Evolutionary conservation across 192 early-diverging fungal species (phyloP).

Genomic region (Gryganskiella cystojenkinii): DNA sequence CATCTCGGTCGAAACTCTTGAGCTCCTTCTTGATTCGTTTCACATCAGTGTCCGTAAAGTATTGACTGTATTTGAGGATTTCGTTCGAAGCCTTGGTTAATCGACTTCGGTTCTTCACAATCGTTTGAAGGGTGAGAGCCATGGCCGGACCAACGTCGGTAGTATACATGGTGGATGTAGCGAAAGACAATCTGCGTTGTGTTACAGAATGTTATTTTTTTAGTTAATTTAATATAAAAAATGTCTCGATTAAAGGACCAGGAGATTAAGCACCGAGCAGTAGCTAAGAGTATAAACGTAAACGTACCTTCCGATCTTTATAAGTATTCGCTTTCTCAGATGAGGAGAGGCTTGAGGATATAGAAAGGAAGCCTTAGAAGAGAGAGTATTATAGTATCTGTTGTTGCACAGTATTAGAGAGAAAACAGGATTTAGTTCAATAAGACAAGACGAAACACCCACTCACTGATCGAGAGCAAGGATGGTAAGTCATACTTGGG

Average conservation of each 20-base stretch:
- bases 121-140: constrained; percentile 13
- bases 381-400: too few species aligned
- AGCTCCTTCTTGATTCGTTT: constrained; percentile 15
- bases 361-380: not conserved
- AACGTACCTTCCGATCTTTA: too few species aligned
- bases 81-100: constrained; percentile 13
- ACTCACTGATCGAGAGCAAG: too few species aligned
- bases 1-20: constrained; percentile 22
- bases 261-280: too few species aligned
- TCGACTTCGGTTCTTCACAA: constrained; percentile 16
- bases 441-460: not conserved
- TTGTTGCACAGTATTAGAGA: too few species aligned
- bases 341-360: constrained; percentile 6
- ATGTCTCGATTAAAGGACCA: too few species aligned
- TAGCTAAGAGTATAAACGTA: too few species aligned
- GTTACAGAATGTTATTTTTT: too few species aligned
- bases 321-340: too few species aligned
- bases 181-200: too few species aligned
- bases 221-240: too few species aligned
- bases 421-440: constrained; percentile 9
- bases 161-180: constrained; percentile 19
- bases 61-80: constrained; percentile 11
- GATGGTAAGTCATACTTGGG: too few species aligned
- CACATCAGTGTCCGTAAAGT: constrained; percentile 11
- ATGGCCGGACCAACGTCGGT: constrained; percentile 15